Conservation (phyloP, 2,329 filamentous ascomycete genomes). For the Aulographum hederae region DNA sequence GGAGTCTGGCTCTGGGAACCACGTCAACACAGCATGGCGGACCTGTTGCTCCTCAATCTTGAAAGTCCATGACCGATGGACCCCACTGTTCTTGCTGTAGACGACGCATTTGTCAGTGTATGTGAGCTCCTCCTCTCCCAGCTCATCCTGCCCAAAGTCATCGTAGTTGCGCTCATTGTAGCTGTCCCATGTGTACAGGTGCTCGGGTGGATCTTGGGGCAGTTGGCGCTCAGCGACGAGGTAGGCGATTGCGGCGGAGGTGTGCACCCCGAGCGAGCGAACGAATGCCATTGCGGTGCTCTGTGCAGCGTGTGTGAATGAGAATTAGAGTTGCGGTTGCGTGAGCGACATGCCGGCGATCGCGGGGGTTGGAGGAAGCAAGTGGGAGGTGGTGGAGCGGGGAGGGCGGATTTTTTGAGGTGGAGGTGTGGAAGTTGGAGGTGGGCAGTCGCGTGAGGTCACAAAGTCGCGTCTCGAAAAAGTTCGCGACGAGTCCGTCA, state of each 20-base stretch:
- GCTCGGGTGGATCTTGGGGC: constrained; percentile 42
- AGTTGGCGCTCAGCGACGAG: constrained; percentile 67
- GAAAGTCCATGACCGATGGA: constrained; percentile 75
- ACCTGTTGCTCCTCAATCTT: constrained; percentile 73
- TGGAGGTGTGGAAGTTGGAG: no score
- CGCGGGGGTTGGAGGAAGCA: neutral
- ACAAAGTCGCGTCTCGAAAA: neutral
- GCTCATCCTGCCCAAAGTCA: constrained; percentile 31
- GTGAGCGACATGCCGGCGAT: neutral
- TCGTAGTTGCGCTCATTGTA: no score
- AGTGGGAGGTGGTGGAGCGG: neutral
- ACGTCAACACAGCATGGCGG: constrained; percentile 69
- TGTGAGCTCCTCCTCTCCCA: constrained; percentile 49
- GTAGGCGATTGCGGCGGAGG: constrained; percentile 67
- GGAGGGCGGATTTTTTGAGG: neutral
- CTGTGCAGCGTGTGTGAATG: neutral
- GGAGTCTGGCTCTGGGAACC: constrained; percentile 41
- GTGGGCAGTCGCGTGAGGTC: neutral
- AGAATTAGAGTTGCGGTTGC: neutral
- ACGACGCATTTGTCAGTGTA: constrained; percentile 60
- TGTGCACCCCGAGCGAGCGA: constrained; percentile 78
- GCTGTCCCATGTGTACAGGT: constrained; percentile 62
- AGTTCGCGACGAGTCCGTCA: no score
- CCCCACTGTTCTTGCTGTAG: constrained; percentile 73
- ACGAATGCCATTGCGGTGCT: constrained; percentile 57